These are phyloP conservation scores for Macrocybe gigantea DNA, from an alignment of 768 basidiomycete genomes.

Conservation along the genomic window DNA sequence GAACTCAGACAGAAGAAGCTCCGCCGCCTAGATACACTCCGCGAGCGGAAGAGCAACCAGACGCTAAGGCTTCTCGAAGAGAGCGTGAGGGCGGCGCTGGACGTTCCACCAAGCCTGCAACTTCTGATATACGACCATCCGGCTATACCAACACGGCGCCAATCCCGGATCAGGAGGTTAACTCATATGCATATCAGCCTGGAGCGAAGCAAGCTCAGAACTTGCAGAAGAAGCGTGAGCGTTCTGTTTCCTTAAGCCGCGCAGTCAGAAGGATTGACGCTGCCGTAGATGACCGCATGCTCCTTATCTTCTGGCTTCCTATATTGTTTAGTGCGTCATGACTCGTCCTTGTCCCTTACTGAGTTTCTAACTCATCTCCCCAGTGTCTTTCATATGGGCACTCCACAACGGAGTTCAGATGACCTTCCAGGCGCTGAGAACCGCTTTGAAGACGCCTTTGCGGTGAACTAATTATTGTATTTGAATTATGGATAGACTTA, in stretches of 20 bases:
- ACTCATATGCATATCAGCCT: conserved; percentile 64
- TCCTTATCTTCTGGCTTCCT: conserved; percentile 81
- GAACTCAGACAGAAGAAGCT: conserved; percentile 42
- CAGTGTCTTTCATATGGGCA: conserved; percentile 61
- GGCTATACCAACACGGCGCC: conserved; percentile 39
- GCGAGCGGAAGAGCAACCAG: conserved; percentile 28
- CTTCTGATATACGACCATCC: conserved; percentile 31
- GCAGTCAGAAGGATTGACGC: conserved; percentile 1
- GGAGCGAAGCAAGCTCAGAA: conserved; percentile 35
- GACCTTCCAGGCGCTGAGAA: conserved; percentile 42
- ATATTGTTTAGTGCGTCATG: conserved; percentile 65
- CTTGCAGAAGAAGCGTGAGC: conserved; percentile 67
- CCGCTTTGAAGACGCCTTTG: conserved; percentile 37
- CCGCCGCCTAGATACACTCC: conserved; percentile 76
- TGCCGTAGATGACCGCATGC: conserved; percentile 73
- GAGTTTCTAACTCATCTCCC: conserved; percentile 3
- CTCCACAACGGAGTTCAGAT: conserved; percentile 50
- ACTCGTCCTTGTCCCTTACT: background rate
- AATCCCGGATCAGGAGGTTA: conserved; percentile 61
- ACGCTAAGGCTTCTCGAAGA: conserved; percentile 5
- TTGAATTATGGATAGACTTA: conserved; percentile 1
- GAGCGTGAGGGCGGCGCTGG: conserved; percentile 8
- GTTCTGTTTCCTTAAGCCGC: background rate
- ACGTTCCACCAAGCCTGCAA: conserved; percentile 14
- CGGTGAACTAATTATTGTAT: conserved; percentile 17